These are phyloP conservation scores for Basidiobolus heterosporus DNA, from an alignment of 371 early-diverging fungal species.

Conservation along the genomic window DNA sequence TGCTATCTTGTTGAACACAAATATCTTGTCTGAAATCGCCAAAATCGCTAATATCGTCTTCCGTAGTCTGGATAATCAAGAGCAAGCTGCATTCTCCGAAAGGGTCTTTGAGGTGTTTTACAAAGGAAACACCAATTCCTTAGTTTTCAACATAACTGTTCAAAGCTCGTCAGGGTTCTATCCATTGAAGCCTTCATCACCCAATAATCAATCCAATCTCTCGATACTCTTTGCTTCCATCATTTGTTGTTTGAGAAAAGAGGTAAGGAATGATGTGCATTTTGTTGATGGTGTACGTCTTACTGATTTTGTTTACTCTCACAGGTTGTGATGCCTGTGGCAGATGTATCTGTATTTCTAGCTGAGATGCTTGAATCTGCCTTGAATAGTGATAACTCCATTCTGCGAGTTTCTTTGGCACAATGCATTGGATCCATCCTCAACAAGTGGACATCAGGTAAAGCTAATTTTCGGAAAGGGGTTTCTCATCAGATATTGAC, in stretches of 20 bases:
- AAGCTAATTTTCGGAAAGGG: too few species aligned
- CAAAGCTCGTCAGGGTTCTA: too few species aligned
- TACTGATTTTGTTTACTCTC: too few species aligned
- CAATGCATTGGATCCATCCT: too few species aligned
- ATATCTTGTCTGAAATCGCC: too few species aligned
- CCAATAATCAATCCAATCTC: conserved; percentile 23
- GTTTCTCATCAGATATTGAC: too few species aligned
- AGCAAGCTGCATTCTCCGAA: conserved; percentile 26
- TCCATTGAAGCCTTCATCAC: conserved; percentile 11
- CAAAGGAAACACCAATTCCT: conserved; percentile 16
- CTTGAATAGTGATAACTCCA: neutral
- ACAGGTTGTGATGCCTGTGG: too few species aligned
- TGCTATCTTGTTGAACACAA: too few species aligned
- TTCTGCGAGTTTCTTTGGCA: neutral
- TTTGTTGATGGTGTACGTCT: neutral
- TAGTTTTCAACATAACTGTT: neutral
- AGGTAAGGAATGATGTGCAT: conserved; percentile 14
- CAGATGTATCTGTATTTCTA: neutral
- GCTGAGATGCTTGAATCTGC: neutral
- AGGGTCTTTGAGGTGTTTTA: conserved; percentile 25
- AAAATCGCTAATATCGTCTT: too few species aligned
- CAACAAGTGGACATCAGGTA: too few species aligned
- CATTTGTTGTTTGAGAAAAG: conserved; percentile 31
- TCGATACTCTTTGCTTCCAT: conserved; percentile 29
- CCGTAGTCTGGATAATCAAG: conserved; percentile 9